Percentiles rank a stretch among this genome's conserved stretches.
Conservation (phyloP, 495 filamentous ascomycete species). For the Penicillium maclennaniae region DNA sequence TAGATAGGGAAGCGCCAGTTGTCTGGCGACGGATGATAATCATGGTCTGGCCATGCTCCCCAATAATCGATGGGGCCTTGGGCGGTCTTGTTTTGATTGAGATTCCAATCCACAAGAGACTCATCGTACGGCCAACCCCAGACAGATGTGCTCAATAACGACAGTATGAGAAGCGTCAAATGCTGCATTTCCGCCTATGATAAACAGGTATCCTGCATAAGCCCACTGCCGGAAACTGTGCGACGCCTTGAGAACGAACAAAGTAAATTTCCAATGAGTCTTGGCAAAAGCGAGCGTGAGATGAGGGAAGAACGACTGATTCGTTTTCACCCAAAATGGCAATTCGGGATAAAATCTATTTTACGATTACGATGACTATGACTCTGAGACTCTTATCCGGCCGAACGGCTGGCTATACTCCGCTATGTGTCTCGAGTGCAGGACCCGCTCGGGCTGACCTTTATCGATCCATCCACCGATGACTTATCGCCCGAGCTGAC, state of each 20-base stretch:
- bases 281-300: not conserved
- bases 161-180: not conserved
- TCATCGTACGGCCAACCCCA: not conserved
- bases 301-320: not conserved
- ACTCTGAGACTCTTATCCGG: not conserved
- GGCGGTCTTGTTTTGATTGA: conserved; percentile 38
- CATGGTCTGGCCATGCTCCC: conserved; percentile 38
- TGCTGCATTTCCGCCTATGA: conserved; percentile 9
- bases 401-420: not conserved
- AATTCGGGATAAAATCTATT: not conserved
- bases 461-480: not conserved
- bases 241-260: conserved; percentile 4
- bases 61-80: conserved; percentile 32
- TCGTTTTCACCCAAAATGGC: not conserved
- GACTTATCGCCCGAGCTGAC: not conserved
- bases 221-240: conserved; percentile 1
- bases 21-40: conserved; percentile 36
- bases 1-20: conserved; percentile 45
- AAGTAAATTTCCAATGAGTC: not conserved
- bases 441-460: not conserved
- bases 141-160: not conserved
- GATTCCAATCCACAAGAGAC: conserved; percentile 13
- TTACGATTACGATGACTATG: not conserved
- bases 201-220: conserved; percentile 1
- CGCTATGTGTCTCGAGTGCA: too few species aligned